phyloP scores from a whole-genome alignment of 306 rosid genomes.

The Lathyrus sativus region DNA sequence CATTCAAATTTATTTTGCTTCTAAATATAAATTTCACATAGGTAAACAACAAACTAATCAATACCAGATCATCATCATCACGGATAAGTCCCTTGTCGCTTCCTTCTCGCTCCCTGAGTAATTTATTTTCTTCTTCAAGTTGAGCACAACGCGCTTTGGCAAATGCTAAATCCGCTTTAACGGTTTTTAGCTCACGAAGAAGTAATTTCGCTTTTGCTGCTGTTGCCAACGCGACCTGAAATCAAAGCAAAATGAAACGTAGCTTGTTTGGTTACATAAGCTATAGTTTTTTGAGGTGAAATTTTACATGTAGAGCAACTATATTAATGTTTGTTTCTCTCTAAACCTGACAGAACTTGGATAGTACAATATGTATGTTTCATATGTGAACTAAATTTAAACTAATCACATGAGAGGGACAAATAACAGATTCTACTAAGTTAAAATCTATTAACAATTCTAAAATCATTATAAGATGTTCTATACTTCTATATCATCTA shows the following conservation, averaged over 20 bases:
- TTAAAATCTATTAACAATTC: slow-evolving; percentile 10
- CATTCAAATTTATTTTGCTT: slow-evolving; percentile 1
- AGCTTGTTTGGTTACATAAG: slow-evolving; percentile 30
- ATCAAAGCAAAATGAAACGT: slow-evolving; percentile 32
- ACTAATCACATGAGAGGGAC: neutral
- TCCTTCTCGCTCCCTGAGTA: slow-evolving; percentile 78
- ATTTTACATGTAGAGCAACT: neutral
- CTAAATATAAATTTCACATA: slow-evolving; percentile 4
- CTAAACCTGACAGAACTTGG: neutral
- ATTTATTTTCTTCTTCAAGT: slow-evolving; percentile 93
- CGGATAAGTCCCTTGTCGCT: slow-evolving; percentile 71
- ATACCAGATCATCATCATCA: slow-evolving; percentile 94
- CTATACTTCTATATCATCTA: slow-evolving; percentile 1
- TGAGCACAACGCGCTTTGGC: slow-evolving; percentile 90
- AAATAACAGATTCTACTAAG: neutral
- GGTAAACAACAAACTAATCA: neutral
- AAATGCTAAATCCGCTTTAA: slow-evolving; percentile 87
- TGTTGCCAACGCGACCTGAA: slow-evolving; percentile 97
- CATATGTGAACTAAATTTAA: neutral
- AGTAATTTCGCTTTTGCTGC: slow-evolving; percentile 97
- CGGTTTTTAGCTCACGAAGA: slow-evolving; percentile 91
- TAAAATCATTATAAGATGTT: slow-evolving; percentile 13
- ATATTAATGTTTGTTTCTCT: neutral
- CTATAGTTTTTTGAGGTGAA: neutral
- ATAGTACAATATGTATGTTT: neutral